Percentiles rank a stretch among this genome's conserved stretches.
Evolutionary conservation across 179 eudicot species (phyloP).

Genomic region (Silene vulgaris): DNA sequence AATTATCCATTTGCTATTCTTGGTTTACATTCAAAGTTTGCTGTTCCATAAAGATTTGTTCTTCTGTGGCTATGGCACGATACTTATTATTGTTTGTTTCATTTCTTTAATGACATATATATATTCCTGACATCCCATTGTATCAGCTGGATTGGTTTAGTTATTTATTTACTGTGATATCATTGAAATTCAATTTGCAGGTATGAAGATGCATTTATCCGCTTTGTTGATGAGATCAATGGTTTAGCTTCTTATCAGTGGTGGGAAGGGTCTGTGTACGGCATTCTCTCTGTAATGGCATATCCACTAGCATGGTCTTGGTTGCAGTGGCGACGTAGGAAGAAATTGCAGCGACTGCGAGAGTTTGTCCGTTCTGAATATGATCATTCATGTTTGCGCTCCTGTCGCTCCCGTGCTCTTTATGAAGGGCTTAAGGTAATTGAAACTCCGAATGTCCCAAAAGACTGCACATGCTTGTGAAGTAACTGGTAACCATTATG

Average conservation of each 20-base stretch:
- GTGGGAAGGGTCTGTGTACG: constrained; percentile 98
- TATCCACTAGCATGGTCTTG: constrained; percentile 98
- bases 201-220: constrained; percentile 89
- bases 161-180: not conserved
- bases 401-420: constrained; percentile 99
- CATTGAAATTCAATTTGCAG: constrained; percentile 31
- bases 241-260: constrained; percentile 83
- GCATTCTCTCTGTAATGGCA: constrained; percentile 59
- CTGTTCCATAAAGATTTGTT: not conserved
- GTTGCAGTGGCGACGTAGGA: constrained; percentile 89
- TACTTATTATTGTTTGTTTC: not conserved
- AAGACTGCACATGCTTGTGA: not conserved
- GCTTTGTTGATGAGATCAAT: constrained; percentile 86
- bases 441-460: not conserved
- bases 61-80: not conserved
- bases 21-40: not conserved
- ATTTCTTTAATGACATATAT: constrained; percentile 1
- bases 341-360: constrained; percentile 72
- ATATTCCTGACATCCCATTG: not conserved
- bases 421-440: constrained; percentile 96
- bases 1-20: too few species aligned
- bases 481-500: not conserved
- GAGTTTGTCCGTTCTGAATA: constrained; percentile 97
- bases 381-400: constrained; percentile 97
- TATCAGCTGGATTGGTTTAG: not conserved